phyloP scores from a whole-genome alignment of 108 stramenopile genomes.

The Schizochytrium sp. region DNA sequence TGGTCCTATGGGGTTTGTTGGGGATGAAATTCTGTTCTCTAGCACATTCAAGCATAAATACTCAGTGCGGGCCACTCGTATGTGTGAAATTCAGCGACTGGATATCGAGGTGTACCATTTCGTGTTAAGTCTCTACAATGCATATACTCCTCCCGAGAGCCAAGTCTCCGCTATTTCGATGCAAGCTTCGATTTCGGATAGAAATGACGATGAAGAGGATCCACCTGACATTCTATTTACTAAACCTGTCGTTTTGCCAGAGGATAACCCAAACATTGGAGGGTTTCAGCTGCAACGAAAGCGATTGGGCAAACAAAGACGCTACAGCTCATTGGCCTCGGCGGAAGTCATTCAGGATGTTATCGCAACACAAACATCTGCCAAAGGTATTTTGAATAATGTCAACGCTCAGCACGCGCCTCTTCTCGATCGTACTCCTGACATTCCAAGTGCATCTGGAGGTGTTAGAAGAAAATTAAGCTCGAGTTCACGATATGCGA shows the following conservation, averaged over 20 bases:
- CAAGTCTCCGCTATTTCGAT: background rate
- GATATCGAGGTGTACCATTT: background rate
- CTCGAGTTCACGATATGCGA: no score
- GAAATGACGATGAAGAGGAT: background rate
- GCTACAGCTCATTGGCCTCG: background rate
- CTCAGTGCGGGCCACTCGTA: constrained; percentile 4
- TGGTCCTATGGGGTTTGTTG: background rate
- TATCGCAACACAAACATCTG: background rate
- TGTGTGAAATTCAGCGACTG: constrained; percentile 41
- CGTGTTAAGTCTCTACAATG: background rate
- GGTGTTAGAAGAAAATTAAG: no score
- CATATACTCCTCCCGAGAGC: background rate
- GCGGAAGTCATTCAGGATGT: constrained; percentile 2
- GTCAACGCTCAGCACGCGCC: no score
- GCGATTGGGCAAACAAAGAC: background rate
- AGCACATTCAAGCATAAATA: background rate
- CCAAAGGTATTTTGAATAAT: no score
- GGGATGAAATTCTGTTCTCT: constrained; percentile 35
- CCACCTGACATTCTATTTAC: background rate
- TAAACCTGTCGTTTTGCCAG: background rate
- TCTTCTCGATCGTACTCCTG: no score
- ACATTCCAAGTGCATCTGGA: no score
- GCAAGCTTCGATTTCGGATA: background rate
- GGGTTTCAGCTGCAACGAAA: background rate
- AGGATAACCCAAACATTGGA: background rate